Evolutionary conservation across 1,139 yeast genomes (phyloP).

Genomic region (Pichia sp.): DNA sequence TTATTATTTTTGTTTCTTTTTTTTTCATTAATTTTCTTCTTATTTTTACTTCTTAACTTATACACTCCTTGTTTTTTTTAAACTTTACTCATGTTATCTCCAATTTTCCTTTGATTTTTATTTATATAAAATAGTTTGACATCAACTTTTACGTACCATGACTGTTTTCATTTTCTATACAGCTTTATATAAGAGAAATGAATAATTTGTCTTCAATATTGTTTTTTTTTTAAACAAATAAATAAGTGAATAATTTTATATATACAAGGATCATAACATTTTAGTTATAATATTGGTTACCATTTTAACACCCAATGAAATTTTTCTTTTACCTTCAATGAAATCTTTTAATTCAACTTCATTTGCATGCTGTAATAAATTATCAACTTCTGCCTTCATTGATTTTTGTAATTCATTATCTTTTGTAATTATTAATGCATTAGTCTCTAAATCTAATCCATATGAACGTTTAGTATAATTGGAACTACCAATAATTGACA

Average conservation of each 20-base stretch:
- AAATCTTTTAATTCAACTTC: constrained; percentile 50
- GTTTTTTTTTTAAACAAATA: too few species aligned
- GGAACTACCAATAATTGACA: constrained; percentile 85
- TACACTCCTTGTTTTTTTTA: too few species aligned
- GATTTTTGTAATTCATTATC: constrained; percentile 51
- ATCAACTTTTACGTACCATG: too few species aligned
- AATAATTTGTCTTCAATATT: background rate
- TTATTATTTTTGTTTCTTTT: background rate
- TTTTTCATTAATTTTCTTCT: background rate
- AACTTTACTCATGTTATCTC: too few species aligned
- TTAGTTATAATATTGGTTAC: constrained; percentile 64
- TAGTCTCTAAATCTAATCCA: constrained; percentile 79
- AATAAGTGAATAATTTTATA: too few species aligned
- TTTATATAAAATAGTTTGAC: too few species aligned
- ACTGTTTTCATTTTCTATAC: too few species aligned
- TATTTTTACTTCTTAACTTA: too few species aligned
- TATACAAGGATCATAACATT: constrained; percentile 36
- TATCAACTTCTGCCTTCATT: constrained; percentile 59
- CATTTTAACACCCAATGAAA: constrained; percentile 52
- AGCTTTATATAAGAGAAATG: background rate
- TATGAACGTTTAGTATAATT: constrained; percentile 91
- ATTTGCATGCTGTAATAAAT: constrained; percentile 49
- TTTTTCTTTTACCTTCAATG: constrained; percentile 48
- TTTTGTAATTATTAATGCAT: constrained; percentile 69
- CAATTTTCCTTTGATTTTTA: too few species aligned